A percentile compares a stretch with the other conserved stretches of the same genome.
Conservation (phyloP, 2,329 filamentous ascomycete species). For the Fusarium compactum region DNA sequence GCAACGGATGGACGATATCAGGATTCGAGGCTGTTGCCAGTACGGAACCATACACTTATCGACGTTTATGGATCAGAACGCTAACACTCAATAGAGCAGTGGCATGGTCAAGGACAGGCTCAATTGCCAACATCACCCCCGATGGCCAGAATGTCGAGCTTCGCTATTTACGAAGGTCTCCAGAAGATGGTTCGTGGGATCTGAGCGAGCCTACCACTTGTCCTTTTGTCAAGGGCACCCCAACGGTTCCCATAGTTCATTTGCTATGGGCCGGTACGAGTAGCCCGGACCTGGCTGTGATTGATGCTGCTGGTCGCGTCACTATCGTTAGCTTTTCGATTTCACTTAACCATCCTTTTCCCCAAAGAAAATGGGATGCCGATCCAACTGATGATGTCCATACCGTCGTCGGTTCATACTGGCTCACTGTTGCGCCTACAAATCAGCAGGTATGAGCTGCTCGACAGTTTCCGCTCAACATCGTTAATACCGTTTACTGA, state of each 20-base stretch:
- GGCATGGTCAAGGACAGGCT: conserved; percentile 89
- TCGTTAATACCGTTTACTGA: not conserved
- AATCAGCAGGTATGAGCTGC: conserved; percentile 52
- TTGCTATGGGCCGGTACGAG: conserved; percentile 81
- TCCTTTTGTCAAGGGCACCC: conserved; percentile 70
- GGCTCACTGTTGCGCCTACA: conserved; percentile 75
- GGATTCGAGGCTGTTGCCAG: conserved; percentile 83
- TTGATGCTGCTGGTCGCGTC: conserved; percentile 83
- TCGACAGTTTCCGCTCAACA: not conserved
- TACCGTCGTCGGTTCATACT: conserved; percentile 85
- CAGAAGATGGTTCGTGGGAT: conserved; percentile 78
- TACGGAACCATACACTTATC: conserved; percentile 59
- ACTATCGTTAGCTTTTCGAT: conserved; percentile 78
- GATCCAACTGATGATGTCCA: conserved; percentile 81
- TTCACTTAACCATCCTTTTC: conserved; percentile 77
- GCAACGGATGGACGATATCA: conserved; percentile 81
- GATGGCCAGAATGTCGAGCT: conserved; percentile 79
- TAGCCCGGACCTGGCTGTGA: conserved; percentile 83
- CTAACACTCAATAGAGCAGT: conserved; percentile 69
- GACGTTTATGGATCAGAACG: not conserved
- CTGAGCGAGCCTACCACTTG: conserved; percentile 78
- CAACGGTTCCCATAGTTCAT: conserved; percentile 78
- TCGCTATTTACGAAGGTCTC: conserved; percentile 76
- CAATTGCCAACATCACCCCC: conserved; percentile 82
- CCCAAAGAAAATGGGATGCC: conserved; percentile 71